Evolutionary conservation across 345 rosid species (phyloP), one percentile per base, ranked within the genome.

Genomic region (Rhodamnia argentea): DNA sequence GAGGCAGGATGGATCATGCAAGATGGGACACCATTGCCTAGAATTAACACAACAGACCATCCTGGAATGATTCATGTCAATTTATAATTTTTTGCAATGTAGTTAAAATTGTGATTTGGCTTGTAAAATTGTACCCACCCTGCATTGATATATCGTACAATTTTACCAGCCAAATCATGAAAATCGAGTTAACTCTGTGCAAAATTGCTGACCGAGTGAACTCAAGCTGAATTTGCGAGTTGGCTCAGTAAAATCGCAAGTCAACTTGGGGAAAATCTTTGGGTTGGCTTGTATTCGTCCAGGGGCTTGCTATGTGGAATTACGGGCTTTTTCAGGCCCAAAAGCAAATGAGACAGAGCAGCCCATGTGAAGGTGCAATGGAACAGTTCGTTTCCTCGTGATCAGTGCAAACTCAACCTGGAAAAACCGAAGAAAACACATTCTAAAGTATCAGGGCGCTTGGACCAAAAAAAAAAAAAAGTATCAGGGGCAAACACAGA

Each of bases 1-100:
- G 96, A 95, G 89, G 98, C 93, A 92, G 98, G 98, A 87, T 96
- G 98, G 97, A 90, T 94, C 29, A 96, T 96, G 98, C 98, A 95
- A 91, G 99, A 96, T 89, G 99, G 99, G 83, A 96, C 99, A n/a
- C 98, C 99, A 3, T 92, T 98, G 99, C 99, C 98, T 85, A 98
- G 99, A 89, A 96, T 95, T 90, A 96, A 95, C 91, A 93, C 90
- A 64, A 94, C 98, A 89, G 99, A 96, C 83, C 32, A n/a, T 57
- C 37, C 37, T 52, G 9, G 29, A 59, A 26, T 59, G 64, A 59
- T 59, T 59, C 64, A 12, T 32, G 32, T 26, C 26, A 58, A 58
- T 59, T 59, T 59, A 27, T 59, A 59, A 29, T n/a, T 26, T 59
- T 10, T 20, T 55, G 26, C 12, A 8, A 20, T 22, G 58, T 55